These are phyloP conservation scores for Yueomyces sp. DNA, from an alignment of 1,139 yeast species.

Conservation along the genomic window DNA sequence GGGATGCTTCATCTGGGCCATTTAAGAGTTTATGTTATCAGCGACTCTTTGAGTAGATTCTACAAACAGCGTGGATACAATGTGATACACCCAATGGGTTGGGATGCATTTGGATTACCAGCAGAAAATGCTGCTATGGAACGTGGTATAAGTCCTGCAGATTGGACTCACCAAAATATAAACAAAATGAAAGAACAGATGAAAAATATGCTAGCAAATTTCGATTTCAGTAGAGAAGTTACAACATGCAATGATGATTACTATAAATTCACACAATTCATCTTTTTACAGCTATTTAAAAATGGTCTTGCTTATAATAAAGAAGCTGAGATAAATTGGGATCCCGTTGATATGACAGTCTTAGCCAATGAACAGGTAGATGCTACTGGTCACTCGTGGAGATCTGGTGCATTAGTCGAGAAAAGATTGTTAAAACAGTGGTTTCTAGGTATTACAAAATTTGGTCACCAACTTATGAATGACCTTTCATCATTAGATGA, in stretches of 20 bases:
- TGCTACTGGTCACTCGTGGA: conserved; percentile 80
- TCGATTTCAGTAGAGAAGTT: conserved; percentile 88
- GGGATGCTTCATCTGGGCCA: conserved; percentile 92
- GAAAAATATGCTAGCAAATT: conserved; percentile 65
- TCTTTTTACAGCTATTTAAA: conserved; percentile 59
- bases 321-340: conserved; percentile 92
- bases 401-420: conserved; percentile 92
- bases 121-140: conserved; percentile 98
- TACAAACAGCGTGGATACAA: conserved; percentile 62
- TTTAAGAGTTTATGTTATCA: conserved; percentile 78
- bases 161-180: conserved; percentile 75
- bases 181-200: conserved; percentile 74
- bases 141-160: conserved; percentile 61
- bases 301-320: conserved; percentile 75
- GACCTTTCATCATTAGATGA: conserved; percentile 49
- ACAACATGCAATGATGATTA: conserved; percentile 83
- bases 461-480: conserved; percentile 48
- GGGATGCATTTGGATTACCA: conserved; percentile 98
- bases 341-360: conserved; percentile 88
- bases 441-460: conserved; percentile 82
- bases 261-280: conserved; percentile 84
- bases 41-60: conserved; percentile 73
- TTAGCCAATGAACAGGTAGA: conserved; percentile 96
- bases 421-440: conserved; percentile 72
- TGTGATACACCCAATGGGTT: conserved; percentile 94